Base-by-base conservation (phyloP, 1,139 yeast species). In the Barnettozyma hawaiiensis region DNA sequence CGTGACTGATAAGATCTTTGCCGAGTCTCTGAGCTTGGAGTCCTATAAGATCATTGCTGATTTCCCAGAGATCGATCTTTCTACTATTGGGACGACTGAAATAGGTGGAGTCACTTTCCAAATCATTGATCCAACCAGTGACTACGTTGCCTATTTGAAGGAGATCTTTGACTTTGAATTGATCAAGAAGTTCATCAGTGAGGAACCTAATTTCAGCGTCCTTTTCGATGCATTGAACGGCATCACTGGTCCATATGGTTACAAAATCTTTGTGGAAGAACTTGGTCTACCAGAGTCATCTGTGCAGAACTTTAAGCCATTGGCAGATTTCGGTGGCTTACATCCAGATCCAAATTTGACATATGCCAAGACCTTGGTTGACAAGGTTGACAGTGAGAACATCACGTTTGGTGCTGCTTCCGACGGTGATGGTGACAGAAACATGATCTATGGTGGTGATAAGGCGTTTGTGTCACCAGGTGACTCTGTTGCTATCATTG, bases 301-400 rank as follows among this genome's bases (percentile, higher is more conserved):
- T 3, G 73, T 92, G 47, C 97, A 92, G 66, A 87, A 92, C 66
- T 81, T 68, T 58, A 65, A 58, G 31, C 96, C 97, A 31, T 65
- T 73, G 59, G 86, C 90, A 11, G 98, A 92, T 65, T 92, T 92
- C 59, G 98, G 98, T 48, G 98, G 98, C 1, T 73, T 90, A 55
- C 98, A 92, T 64, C 98, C 98, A 15, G 98, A 92, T 66, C 98
- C 98, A 51, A 92, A 92, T 66, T 76, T 92, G 64, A 90, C 97
- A 15, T 94, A 94, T 60, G 98, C 98, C 11, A 79, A 76, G 52
- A 78, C 95, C 12, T 73, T 92, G 51, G 98, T 92, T 23, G 85
- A 79, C 41, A 75, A 77, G 52, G 98, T 92, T 12, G 97, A 92
- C 61, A 63, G 67, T 23, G 84, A 84, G 49, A 69, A 77, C 47